These are phyloP conservation scores for Byssoonygena ceratinophila DNA, from an alignment of 2,329 filamentous ascomycete species.

Conservation along the genomic window DNA sequence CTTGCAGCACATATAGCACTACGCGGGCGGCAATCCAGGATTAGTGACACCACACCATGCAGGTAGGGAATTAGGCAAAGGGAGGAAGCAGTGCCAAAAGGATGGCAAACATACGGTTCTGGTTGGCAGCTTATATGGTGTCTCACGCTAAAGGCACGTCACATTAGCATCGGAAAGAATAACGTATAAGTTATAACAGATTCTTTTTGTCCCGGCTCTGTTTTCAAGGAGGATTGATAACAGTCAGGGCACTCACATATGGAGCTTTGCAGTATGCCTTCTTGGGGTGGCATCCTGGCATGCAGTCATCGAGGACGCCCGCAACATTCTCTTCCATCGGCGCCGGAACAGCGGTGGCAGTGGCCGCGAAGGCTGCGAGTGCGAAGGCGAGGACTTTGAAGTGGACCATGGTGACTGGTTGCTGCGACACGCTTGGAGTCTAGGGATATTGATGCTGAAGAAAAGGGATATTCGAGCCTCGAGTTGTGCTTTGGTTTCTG, in stretches of 20 bases:
- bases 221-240: no score
- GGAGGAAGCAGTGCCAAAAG: no score
- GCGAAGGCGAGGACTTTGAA: constrained; percentile 2
- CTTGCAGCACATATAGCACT: constrained; percentile 8
- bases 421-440: background rate
- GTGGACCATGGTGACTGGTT: constrained; percentile 1
- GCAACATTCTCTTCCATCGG: background rate
- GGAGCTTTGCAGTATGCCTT: background rate
- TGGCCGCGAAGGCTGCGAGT: background rate
- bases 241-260: background rate
- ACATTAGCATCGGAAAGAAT: background rate
- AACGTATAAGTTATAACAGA: no score
- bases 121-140: background rate
- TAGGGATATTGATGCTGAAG: background rate
- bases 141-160: background rate
- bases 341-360: background rate
- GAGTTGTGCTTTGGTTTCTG: no score
- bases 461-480: no score
- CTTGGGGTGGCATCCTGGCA: constrained; percentile 2
- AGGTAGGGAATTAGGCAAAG: no score
- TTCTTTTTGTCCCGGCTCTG: no score
- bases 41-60: background rate
- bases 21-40: background rate
- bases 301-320: background rate
- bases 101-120: background rate